Conservation (phyloP, 2,329 filamentous ascomycete species). For the Fusarium oligoseptatum region DNA sequence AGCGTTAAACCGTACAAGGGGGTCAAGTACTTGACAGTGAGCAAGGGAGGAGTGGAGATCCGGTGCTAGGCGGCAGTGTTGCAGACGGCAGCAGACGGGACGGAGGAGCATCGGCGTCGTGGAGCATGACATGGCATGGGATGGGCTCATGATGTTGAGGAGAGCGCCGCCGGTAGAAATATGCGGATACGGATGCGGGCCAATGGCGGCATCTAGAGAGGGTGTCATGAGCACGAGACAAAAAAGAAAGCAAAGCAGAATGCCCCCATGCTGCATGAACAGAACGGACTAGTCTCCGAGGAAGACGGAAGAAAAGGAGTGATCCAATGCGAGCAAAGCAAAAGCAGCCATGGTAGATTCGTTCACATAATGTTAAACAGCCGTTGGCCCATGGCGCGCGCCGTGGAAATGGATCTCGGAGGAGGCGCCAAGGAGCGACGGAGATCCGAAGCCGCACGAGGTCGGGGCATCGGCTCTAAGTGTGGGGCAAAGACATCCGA, state of each 20-base stretch:
- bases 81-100: constrained; percentile 14
- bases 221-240: constrained; percentile 8
- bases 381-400: constrained; percentile 1
- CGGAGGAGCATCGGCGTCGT: not conserved
- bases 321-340: constrained; percentile 12
- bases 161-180: not conserved
- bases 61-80: constrained; percentile 60
- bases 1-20: constrained; percentile 96
- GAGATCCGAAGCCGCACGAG: constrained; percentile 43
- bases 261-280: constrained; percentile 16
- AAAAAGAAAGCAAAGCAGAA: constrained; percentile 9
- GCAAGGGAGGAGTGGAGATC: constrained; percentile 74
- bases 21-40: constrained; percentile 93
- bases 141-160: constrained; percentile 16
- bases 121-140: not conserved
- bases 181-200: constrained; percentile 8
- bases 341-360: not conserved
- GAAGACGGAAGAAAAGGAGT: constrained; percentile 26
- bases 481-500: constrained; percentile 29
- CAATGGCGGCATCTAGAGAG: constrained; percentile 14
- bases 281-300: constrained; percentile 25
- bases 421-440: constrained; percentile 34
- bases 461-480: constrained; percentile 48
- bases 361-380: constrained; percentile 6
- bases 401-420: constrained; percentile 24